Evolutionary conservation across 192 early-diverging fungal genomes (phyloP).

Genomic region (Helicostylum pulchrum): DNA sequence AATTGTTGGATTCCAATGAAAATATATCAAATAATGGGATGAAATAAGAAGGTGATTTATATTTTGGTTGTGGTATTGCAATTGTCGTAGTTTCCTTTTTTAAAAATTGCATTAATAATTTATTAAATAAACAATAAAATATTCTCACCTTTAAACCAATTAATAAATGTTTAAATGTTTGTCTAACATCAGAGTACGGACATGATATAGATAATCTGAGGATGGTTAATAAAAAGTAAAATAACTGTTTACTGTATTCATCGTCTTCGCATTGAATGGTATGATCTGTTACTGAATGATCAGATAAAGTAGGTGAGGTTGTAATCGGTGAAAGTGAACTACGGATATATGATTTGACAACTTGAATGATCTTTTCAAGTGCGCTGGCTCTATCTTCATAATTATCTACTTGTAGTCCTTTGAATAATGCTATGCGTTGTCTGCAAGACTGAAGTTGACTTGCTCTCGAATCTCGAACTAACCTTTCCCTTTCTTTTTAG

Average conservation of each 20-base stretch:
- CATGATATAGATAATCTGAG: conserved; percentile 46
- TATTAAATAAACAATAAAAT: too few species aligned
- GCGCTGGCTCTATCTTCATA: conserved; percentile 8
- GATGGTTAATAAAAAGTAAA: conserved; percentile 46
- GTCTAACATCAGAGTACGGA: conserved; percentile 50
- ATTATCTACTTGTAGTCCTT: conserved; percentile 32
- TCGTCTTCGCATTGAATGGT: conserved; percentile 12
- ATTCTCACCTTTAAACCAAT: conserved; percentile 38
- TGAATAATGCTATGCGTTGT: conserved; percentile 36
- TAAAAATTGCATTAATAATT: conserved; percentile 7
- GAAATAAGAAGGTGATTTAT: conserved; percentile 51
- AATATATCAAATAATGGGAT: conserved; percentile 49
- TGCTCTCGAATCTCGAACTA: conserved; percentile 29
- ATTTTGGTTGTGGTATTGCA: conserved; percentile 43
- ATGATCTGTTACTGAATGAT: background rate
- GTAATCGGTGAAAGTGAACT: conserved; percentile 22
- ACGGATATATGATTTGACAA: conserved; percentile 39
- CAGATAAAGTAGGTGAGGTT: background rate
- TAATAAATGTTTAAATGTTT: conserved; percentile 44
- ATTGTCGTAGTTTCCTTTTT: conserved; percentile 32
- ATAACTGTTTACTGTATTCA: conserved; percentile 31
- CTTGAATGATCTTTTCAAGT: conserved; percentile 36
- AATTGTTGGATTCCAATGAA: conserved; percentile 41
- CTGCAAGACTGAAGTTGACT: conserved; percentile 31
- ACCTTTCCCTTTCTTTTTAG: background rate